These are phyloP conservation scores for Picea engelmannii DNA, from an alignment of 83 land plant genomes.

Conservation along the genomic window DNA sequence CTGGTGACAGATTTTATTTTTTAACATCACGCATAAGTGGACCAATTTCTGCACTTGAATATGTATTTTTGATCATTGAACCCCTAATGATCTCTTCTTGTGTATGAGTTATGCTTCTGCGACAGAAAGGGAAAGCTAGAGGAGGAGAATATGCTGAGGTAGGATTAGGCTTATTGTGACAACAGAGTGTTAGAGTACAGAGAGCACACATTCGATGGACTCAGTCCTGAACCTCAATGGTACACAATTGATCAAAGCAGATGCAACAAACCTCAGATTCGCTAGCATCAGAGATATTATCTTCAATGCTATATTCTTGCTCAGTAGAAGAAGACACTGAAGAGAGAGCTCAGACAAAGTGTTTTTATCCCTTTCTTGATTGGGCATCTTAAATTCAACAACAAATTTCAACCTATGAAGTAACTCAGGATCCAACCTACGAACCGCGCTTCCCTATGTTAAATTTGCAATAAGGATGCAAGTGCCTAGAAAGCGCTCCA, in stretches of 20 bases:
- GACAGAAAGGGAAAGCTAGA: conserved; percentile 79
- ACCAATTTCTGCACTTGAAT: too few relatives aligned
- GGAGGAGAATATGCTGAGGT: conserved; percentile 30
- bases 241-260: too few relatives aligned
- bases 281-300: conserved; percentile 24
- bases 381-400: conserved; percentile 36
- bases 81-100: too few relatives aligned
- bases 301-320: conserved; percentile 30
- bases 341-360: conserved; percentile 3
- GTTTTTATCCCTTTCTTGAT: neutral
- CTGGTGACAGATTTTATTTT: too few relatives aligned
- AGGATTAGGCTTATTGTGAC: conserved; percentile 86
- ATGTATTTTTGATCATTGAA: too few relatives aligned
- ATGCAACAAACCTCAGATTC: conserved; percentile 49
- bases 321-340: conserved; percentile 27
- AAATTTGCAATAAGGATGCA: conserved; percentile 39
- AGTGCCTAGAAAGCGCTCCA: conserved; percentile 37
- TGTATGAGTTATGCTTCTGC: conserved; percentile 45
- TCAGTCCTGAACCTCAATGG: too few relatives aligned
- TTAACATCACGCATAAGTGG: too few relatives aligned
- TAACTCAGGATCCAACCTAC: conserved; percentile 32
- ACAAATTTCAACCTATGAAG: conserved; percentile 29
- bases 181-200: conserved; percentile 67
- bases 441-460: conserved; percentile 25
- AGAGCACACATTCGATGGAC: too few relatives aligned